A percentile compares a stretch with the other conserved stretches of the same genome.
Conservation (phyloP, 208 protist species). For the Angomonas ambiguus region DNA sequence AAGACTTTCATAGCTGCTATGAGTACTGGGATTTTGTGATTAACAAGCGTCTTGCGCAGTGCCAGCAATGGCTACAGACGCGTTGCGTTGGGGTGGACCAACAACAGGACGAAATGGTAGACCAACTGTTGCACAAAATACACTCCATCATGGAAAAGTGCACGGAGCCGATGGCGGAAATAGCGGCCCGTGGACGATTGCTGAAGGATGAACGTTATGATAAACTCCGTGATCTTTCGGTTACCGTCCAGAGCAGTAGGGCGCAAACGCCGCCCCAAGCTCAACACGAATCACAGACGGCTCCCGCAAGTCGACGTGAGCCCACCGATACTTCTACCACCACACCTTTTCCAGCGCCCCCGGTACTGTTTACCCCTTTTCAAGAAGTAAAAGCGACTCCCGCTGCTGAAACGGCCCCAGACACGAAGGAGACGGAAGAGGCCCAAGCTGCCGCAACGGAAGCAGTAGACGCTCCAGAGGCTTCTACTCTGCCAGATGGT, state of each 20-base stretch:
- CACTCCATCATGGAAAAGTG: constrained; percentile 19
- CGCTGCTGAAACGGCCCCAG: background rate
- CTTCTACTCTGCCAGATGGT: constrained; percentile 10
- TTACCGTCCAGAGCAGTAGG: background rate
- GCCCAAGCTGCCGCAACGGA: background rate
- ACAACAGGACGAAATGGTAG: constrained; percentile 4
- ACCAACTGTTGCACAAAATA: constrained; percentile 21
- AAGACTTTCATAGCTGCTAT: constrained; percentile 52
- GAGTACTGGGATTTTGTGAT: constrained; percentile 51
- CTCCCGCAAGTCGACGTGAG: background rate
- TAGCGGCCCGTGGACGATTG: constrained; percentile 36
- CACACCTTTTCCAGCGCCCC: background rate
- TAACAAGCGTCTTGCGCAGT: constrained; percentile 33
- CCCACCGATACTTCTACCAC: background rate
- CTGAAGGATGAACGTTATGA: constrained; percentile 58
- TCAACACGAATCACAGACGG: background rate
- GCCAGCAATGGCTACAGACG: constrained; percentile 27
- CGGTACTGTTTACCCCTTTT: background rate
- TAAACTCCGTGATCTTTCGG: constrained; percentile 19
- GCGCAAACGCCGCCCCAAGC: background rate
- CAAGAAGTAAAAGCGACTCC: background rate
- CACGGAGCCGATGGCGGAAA: constrained; percentile 30
- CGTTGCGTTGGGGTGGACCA: constrained; percentile 1
- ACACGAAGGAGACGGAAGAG: too few relatives aligned
- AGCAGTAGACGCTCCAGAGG: background rate